Evolutionary conservation across 2,329 filamentous ascomycete species (phyloP).

Genomic region (Colletotrichum lindemuthianum): DNA sequence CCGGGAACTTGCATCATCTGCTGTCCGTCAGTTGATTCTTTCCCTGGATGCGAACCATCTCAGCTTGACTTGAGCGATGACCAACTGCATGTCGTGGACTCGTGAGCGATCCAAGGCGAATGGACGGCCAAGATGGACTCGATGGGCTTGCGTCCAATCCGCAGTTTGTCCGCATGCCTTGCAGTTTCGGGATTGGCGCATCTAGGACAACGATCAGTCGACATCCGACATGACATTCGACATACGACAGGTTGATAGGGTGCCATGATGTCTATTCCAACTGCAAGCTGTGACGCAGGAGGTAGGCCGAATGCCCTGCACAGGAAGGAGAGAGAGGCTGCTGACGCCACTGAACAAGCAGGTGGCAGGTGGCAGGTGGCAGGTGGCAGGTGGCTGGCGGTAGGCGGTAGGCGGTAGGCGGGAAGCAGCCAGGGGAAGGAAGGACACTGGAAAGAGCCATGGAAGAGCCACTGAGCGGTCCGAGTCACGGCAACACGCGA

Average conservation of each 20-base stretch:
- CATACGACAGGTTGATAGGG: conserved; percentile 16
- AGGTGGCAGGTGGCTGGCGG: conserved; percentile 1
- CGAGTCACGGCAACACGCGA: neutral
- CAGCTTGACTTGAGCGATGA: neutral
- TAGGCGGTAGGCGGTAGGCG: too few species aligned
- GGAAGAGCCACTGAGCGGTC: too few species aligned
- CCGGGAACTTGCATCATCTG: too few species aligned
- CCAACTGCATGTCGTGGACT: conserved; percentile 10
- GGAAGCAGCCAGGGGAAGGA: too few species aligned
- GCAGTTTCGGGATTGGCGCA: conserved; percentile 5
- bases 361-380: neutral
- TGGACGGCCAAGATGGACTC: neutral
- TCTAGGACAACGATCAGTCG: conserved; percentile 8
- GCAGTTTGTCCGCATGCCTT: conserved; percentile 2
- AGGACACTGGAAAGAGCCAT: too few species aligned
- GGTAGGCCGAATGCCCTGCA: too few species aligned
- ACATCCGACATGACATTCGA: neutral
- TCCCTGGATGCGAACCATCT: conserved; percentile 2
- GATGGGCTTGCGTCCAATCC: neutral
- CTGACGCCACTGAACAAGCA: conserved; percentile 14
- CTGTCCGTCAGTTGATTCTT: neutral
- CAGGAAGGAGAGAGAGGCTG: too few species aligned
- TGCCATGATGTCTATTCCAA: too few species aligned
- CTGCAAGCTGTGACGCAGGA: too few species aligned
- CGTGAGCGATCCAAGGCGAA: neutral